Conservation (phyloP, 108 stramenopile genomes). For the Aureococcus anophagefferens region DNA sequence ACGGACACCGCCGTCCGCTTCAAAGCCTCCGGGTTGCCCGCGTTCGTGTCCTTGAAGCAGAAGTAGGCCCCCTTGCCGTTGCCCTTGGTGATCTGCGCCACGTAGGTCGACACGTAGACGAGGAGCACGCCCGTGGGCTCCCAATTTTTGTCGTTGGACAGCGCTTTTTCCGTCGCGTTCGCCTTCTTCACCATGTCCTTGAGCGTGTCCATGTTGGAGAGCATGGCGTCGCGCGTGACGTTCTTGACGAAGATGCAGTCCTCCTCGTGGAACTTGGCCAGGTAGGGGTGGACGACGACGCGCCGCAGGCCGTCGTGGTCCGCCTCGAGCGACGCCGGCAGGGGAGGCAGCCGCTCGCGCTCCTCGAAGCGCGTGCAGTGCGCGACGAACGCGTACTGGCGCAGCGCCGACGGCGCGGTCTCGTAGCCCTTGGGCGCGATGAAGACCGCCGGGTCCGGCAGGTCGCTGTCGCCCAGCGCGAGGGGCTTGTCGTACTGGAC, state of each 20-base stretch:
- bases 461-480: neutral
- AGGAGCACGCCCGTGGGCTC: neutral
- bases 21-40: neutral
- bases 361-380: neutral
- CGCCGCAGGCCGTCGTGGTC: neutral
- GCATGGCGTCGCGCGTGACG: neutral
- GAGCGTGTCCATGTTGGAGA: neutral
- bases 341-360: neutral
- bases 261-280: neutral
- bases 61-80: neutral
- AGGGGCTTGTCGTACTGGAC: neutral
- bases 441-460: slow-evolving; percentile 1
- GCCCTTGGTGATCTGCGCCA: neutral
- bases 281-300: neutral
- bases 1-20: neutral
- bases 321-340: neutral
- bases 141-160: neutral
- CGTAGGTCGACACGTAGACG: neutral
- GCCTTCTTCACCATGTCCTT: slow-evolving; percentile 1
- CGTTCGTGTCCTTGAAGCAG: neutral
- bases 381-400: slow-evolving; percentile 1
- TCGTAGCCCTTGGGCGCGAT: slow-evolving; percentile 1
- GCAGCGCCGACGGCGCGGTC: neutral
- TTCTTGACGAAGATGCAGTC: slow-evolving; percentile 7
- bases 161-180: neutral